Conservation (phyloP, 139 green algal genomes). For the Edaphochlamys debaryana region DNA sequence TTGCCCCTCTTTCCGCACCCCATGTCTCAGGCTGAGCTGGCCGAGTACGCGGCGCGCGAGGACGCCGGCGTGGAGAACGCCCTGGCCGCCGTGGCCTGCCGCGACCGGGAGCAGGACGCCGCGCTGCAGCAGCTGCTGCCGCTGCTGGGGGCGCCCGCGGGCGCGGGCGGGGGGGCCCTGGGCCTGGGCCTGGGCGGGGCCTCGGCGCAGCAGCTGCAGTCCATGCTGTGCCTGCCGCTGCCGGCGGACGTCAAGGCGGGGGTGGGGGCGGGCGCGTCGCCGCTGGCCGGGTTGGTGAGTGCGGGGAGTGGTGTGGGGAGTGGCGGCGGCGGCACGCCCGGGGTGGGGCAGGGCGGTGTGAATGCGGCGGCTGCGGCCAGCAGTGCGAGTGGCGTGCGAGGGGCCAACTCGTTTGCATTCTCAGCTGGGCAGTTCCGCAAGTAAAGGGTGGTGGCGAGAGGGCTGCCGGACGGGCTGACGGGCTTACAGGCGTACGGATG, state of each 20-base stretch:
- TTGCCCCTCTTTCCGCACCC: not conserved
- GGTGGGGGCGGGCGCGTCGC: not conserved
- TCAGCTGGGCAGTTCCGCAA: no score
- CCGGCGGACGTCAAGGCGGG: slow-evolving; percentile 2
- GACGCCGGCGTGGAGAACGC: not conserved
- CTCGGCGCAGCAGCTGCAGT: no score
- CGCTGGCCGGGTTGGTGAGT: not conserved
- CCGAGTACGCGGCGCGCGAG: not conserved
- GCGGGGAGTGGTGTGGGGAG: not conserved
- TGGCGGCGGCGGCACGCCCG: not conserved
- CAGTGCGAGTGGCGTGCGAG: slow-evolving; percentile 15
- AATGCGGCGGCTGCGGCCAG: not conserved
- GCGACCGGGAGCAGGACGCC: not conserved
- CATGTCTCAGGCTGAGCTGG: not conserved
- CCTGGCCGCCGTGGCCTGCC: not conserved
- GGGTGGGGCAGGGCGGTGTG: no score
- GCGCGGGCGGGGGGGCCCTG: no score
- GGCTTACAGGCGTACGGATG: no score
- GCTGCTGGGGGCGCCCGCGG: no score
- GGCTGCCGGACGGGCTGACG: no score
- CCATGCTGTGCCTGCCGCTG: slow-evolving; percentile 25
- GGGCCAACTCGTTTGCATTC: no score
- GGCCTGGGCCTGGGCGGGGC: no score
- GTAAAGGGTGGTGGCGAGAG: no score
- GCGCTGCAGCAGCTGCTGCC: no score